These are phyloP conservation scores for Penicillium sp. DNA, from an alignment of 2,329 filamentous ascomycete species.

Conservation along the genomic window DNA sequence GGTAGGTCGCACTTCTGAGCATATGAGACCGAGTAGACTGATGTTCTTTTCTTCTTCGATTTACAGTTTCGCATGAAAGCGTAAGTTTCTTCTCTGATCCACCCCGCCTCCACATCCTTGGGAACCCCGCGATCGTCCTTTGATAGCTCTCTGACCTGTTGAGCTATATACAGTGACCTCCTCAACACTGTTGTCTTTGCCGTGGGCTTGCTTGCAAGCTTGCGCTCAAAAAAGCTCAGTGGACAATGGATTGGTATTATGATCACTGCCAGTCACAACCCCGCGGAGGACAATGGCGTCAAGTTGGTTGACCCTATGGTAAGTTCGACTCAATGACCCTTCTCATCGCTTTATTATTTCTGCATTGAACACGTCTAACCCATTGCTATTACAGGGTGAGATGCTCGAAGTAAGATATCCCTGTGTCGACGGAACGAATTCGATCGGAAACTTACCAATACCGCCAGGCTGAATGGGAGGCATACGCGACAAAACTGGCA, in stretches of 20 bases:
- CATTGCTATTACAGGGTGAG: constrained; percentile 63
- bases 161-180: constrained; percentile 59
- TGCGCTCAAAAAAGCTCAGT: constrained; percentile 86
- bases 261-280: constrained; percentile 94
- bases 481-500: constrained; percentile 82
- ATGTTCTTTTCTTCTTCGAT: constrained; percentile 18
- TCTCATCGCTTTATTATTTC: neutral
- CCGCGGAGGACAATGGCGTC: constrained; percentile 84
- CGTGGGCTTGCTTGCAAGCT: constrained; percentile 82
- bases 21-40: constrained; percentile 3
- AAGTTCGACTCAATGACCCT: constrained; percentile 21
- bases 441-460: constrained; percentile 22
- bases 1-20: constrained; percentile 47
- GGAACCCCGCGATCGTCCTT: constrained; percentile 34
- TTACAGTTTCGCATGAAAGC: constrained; percentile 69
- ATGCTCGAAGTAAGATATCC: constrained; percentile 76
- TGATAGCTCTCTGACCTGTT: constrained; percentile 37
- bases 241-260: constrained; percentile 94
- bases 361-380: constrained; percentile 10
- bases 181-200: constrained; percentile 92
- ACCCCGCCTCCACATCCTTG: constrained; percentile 28
- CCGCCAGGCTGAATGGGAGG: constrained; percentile 76
- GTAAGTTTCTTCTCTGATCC: constrained; percentile 49
- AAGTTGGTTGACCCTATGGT: constrained; percentile 95
- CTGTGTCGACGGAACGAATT: neutral